phyloP scores from a whole-genome alignment of 495 filamentous ascomycete genomes.

The Podospora pseudocomata region DNA sequence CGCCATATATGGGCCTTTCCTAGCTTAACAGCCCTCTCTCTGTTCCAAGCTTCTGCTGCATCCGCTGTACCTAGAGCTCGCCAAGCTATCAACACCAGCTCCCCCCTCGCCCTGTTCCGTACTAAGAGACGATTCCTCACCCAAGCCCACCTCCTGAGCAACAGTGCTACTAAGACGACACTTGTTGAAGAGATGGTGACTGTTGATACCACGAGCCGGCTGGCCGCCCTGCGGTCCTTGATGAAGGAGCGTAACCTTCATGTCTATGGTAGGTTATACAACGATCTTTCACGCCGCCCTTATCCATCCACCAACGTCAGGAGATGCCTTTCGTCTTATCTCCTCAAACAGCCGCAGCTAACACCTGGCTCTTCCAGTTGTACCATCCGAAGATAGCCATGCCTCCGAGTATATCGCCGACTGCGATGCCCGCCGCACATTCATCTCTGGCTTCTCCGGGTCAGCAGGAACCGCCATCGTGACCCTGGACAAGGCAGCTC shows the following conservation, averaged over 20 bases:
- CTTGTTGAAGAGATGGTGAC: constrained; percentile 66
- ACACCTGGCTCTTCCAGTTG: constrained; percentile 53
- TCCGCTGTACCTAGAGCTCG: constrained; percentile 10
- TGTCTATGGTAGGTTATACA: constrained; percentile 70
- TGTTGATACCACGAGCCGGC: constrained; percentile 75
- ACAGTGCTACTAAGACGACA: background rate
- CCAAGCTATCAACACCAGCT: constrained; percentile 9
- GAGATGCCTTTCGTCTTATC: constrained; percentile 1
- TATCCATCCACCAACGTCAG: background rate
- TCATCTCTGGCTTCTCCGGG: constrained; percentile 91
- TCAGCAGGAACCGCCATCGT: constrained; percentile 92
- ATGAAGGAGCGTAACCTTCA: constrained; percentile 89
- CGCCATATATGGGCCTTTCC: constrained; percentile 29
- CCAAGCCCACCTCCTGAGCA: background rate
- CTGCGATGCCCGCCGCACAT: constrained; percentile 87
- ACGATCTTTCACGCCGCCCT: background rate
- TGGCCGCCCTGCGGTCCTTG: constrained; percentile 71
- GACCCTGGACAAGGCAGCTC: constrained; percentile 77
- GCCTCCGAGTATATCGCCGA: constrained; percentile 96
- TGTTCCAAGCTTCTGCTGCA: constrained; percentile 14
- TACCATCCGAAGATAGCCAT: constrained; percentile 96
- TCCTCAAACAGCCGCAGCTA: constrained; percentile 11
- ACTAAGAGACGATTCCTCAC: constrained; percentile 13
- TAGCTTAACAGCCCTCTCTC: constrained; percentile 16
- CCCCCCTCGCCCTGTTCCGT: constrained; percentile 14